phyloP scores from a whole-genome alignment of 1,284 basidiomycete species.

The Testicularia cyperi region DNA sequence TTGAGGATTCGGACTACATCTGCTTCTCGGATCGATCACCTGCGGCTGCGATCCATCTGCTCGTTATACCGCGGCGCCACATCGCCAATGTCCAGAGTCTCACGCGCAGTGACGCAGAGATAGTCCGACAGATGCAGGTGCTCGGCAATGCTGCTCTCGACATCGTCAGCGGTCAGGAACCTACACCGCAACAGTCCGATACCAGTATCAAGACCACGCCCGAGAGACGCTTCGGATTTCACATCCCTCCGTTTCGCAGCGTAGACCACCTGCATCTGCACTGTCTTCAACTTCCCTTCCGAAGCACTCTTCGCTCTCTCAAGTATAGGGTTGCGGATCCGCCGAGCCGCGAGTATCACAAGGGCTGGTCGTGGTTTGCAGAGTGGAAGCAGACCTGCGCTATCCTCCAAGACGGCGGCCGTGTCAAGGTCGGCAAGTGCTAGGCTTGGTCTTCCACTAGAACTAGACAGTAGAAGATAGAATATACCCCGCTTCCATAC shows the following conservation, averaged over 20 bases:
- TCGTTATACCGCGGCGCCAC: conserved; percentile 70
- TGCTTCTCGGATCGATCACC: conserved; percentile 71
- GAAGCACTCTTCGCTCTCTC: conserved; percentile 61
- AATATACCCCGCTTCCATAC: too few species aligned
- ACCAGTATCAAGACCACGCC: background rate
- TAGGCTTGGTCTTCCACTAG: conserved; percentile 1
- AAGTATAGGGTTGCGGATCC: conserved; percentile 67
- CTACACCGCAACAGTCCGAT: conserved; percentile 13
- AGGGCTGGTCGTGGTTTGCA: conserved; percentile 77
- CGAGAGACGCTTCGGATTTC: conserved; percentile 47
- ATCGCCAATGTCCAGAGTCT: conserved; percentile 64
- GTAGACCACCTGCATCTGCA: conserved; percentile 79
- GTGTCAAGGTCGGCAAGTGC: conserved; percentile 63
- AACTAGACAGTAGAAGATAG: too few species aligned
- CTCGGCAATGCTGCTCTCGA: conserved; percentile 68
- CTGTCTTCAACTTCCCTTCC: conserved; percentile 72
- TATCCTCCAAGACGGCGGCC: conserved; percentile 67
- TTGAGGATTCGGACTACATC: conserved; percentile 68
- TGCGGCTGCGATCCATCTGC: conserved; percentile 68
- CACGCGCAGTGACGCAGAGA: conserved; percentile 24
- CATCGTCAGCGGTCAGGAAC: conserved; percentile 6
- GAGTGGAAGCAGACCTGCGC: conserved; percentile 68
- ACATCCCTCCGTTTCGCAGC: conserved; percentile 76
- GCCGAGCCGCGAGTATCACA: conserved; percentile 61
- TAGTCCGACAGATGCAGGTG: conserved; percentile 67